Percentiles rank a stretch among this genome's conserved stretches.
These are phyloP conservation scores for Zygosaccharomyces bisporus DNA, from an alignment of 805 yeast genomes.

Conservation along the genomic window DNA sequence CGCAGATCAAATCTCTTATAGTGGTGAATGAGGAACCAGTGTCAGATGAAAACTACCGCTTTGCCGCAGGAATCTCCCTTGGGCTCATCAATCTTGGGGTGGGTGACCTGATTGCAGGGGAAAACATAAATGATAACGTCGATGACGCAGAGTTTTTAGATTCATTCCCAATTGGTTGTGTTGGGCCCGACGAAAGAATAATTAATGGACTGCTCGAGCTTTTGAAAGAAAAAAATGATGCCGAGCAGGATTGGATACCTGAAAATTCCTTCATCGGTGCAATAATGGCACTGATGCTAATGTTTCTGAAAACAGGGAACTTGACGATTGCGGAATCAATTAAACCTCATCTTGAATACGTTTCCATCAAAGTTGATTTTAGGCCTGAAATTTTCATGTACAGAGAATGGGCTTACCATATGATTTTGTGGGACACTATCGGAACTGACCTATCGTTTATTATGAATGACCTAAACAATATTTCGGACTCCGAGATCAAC, in stretches of 20 bases:
- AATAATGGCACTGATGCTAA: conserved; percentile 66
- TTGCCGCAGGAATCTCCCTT: conserved; percentile 83
- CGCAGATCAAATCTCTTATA: conserved; percentile 55
- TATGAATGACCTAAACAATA: conserved; percentile 15
- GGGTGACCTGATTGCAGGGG: conserved; percentile 42
- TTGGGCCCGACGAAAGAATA: conserved; percentile 26
- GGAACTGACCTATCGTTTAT: conserved; percentile 37
- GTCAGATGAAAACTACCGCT: conserved; percentile 74
- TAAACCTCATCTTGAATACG: conserved; percentile 59
- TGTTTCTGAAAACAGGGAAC: conserved; percentile 67
- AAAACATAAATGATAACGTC: conserved; percentile 44
- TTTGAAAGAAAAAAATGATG: conserved; percentile 20
- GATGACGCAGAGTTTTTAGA: conserved; percentile 51
- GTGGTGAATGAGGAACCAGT: conserved; percentile 51
- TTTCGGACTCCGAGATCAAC: conserved; percentile 36
- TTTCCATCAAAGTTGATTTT: conserved; percentile 38
- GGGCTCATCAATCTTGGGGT: conserved; percentile 82
- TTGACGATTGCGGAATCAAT: conserved; percentile 50
- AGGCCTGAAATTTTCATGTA: conserved; percentile 76
- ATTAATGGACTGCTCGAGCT: conserved; percentile 44
- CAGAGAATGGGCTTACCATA: conserved; percentile 56
- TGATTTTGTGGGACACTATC: conserved; percentile 72
- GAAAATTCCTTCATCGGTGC: conserved; percentile 59
- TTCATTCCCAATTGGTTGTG: not conserved
- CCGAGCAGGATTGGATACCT: conserved; percentile 31